These are phyloP conservation scores for Salix purpurea DNA, from an alignment of 345 rosid species.

Conservation along the genomic window DNA sequence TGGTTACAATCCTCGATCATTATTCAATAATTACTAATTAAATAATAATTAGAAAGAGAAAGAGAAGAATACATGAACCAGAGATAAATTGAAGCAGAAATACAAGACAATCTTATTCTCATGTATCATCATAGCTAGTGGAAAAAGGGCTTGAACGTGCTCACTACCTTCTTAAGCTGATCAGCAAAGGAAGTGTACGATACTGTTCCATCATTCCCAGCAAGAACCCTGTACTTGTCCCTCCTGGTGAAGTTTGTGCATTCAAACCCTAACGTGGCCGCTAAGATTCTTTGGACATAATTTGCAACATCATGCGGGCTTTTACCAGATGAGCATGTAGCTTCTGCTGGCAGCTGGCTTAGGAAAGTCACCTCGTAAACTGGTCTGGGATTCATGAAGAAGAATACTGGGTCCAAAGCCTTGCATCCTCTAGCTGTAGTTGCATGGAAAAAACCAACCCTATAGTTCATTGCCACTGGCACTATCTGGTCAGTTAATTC, in stretches of 20 bases:
- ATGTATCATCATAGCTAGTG: constrained; percentile 8
- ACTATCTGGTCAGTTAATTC: constrained; percentile 79
- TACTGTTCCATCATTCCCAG: constrained; percentile 83
- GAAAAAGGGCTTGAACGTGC: constrained; percentile 56
- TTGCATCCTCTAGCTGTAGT: constrained; percentile 95
- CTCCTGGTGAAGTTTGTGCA: constrained; percentile 89
- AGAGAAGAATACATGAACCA: neutral
- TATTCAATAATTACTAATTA: constrained; percentile 4
- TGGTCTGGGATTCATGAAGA: constrained; percentile 94
- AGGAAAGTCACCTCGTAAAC: constrained; percentile 86
- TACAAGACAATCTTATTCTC: neutral
- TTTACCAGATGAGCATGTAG: constrained; percentile 86
- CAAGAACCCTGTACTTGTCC: constrained; percentile 75
- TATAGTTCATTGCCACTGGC: constrained; percentile 87
- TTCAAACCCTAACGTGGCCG: constrained; percentile 79
- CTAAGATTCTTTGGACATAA: constrained; percentile 81
- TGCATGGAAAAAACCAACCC: constrained; percentile 93
- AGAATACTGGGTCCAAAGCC: constrained; percentile 78
- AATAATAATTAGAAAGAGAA: neutral
- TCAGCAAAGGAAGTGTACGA: constrained; percentile 48
- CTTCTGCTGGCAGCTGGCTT: constrained; percentile 71
- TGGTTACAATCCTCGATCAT: neutral
- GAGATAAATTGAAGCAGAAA: neutral
- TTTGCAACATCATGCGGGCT: constrained; percentile 90
- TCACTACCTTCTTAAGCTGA: constrained; percentile 51